phyloP scores from a whole-genome alignment of 495 filamentous ascomycete genomes.

The Talaromyces ruber region DNA sequence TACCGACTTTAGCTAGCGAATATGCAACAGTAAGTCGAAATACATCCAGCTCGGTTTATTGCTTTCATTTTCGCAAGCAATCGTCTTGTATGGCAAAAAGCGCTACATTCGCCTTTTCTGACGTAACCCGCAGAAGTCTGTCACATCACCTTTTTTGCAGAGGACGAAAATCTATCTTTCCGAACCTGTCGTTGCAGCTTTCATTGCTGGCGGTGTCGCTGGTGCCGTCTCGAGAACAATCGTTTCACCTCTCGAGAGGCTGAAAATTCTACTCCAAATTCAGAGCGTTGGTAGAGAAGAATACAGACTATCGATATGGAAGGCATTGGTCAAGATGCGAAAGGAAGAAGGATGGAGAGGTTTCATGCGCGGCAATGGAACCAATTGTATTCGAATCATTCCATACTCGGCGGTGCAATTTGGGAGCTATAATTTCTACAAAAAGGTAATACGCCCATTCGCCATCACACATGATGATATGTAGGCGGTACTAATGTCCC shows the following conservation, averaged over 20 bases:
- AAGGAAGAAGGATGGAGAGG: conserved; percentile 92
- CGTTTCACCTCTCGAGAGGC: conserved; percentile 86
- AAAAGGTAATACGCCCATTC: conserved; percentile 53
- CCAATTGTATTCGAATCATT: conserved; percentile 96
- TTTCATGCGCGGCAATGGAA: conserved; percentile 95
- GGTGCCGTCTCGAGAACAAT: conserved; percentile 96
- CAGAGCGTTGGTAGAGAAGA: conserved; percentile 86
- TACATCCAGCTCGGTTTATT: background rate
- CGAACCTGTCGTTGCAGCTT: conserved; percentile 79
- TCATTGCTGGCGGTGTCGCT: conserved; percentile 90
- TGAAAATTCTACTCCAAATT: conserved; percentile 96
- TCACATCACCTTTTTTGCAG: conserved; percentile 7
- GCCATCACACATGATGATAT: background rate
- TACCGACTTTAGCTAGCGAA: conserved; percentile 5
- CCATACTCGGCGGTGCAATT: conserved; percentile 98
- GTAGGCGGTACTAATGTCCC: conserved; percentile 2
- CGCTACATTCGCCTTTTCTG: background rate
- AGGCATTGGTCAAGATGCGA: conserved; percentile 90
- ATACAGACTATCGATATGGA: conserved; percentile 83
- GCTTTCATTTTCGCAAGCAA: background rate
- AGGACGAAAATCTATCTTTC: conserved; percentile 20
- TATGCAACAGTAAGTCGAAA: background rate
- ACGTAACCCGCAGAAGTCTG: background rate
- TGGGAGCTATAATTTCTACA: conserved; percentile 95
- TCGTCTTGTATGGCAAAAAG: background rate